Base-by-base conservation (phyloP, 805 yeast genomes). In the Lachancea lanzarotensis region DNA sequence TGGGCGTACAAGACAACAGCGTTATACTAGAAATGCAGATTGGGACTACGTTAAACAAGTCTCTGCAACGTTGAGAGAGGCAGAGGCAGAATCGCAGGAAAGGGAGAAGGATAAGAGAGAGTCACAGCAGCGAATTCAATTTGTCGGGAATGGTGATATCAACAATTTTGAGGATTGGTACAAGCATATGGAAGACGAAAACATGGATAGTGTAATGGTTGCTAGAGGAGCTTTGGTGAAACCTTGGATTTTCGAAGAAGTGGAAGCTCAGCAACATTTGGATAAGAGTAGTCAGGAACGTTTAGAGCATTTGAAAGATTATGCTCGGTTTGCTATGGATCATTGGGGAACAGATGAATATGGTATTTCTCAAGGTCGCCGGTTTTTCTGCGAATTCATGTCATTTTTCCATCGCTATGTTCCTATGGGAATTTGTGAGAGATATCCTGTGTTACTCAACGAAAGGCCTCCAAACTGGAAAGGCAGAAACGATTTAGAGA, bases 341-440 rank as follows among this genome's bases (percentile, higher is more conserved):
- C 98, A 93, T 66, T 93, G 98, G 98, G 98, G 99, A 4, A 75
- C 95, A 0, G 99, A 93, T 60, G 96, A 87, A 56, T 91, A 82
- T 63, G 99, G 99, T 34, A 76, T 93, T 45, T 83, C 86, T 47
- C 79, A 79, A 52, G 82, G 95, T 12, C 81, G 99, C 65, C 74
- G 98, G 56, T 93, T 79, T 65, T 70, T 91, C 73, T 91, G 97
- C 68, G 99, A 93, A 66, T 93, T 88, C 65, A 71, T 93, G 60
- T 84, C 96, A 39, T 93, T 93, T 66, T 86, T 95, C 54, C 95
- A 93, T 62, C 73, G 99, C 54, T 93, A 93, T 63, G 79, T 91
- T 43, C 99, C 99, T 7, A 82, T 88, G 52, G 98, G 98, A 1
- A 81, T 93, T 37, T 74, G 93, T 54, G 98, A 90, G 63, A 75